Conservation (phyloP, 441 rosid species). For the Mallotus japonicus region DNA sequence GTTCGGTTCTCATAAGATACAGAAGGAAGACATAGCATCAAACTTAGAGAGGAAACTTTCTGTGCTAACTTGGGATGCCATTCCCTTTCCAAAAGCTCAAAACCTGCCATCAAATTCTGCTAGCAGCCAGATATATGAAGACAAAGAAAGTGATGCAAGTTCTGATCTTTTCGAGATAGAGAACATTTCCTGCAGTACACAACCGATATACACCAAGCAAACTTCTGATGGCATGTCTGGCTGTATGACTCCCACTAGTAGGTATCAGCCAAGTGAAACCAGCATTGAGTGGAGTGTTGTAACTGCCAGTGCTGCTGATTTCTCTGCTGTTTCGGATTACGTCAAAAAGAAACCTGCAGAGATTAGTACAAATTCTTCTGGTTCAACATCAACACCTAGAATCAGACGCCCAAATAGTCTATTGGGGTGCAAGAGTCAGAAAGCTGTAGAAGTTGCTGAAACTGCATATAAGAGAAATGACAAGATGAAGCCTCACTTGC, state of each 20-base stretch:
- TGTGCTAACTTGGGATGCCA: conserved; percentile 86
- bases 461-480: conserved; percentile 36
- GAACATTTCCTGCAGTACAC: conserved; percentile 43
- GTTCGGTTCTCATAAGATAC: conserved; percentile 40
- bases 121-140: conserved; percentile 42
- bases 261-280: conserved; percentile 57
- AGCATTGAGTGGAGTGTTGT: conserved; percentile 85
- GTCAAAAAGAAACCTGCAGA: conserved; percentile 37
- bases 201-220: conserved; percentile 32
- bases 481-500: conserved; percentile 31
- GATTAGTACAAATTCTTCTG: conserved; percentile 17
- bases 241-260: conserved; percentile 27
- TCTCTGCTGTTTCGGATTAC: conserved; percentile 48
- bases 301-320: conserved; percentile 73
- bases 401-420: conserved; percentile 36
- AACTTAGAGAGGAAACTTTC: conserved; percentile 75
- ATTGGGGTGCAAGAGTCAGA: conserved; percentile 64
- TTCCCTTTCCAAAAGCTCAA: conserved; percentile 55
- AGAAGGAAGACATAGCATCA: conserved; percentile 47
- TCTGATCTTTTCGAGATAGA: conserved; percentile 94
- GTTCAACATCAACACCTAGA: conserved; percentile 11
- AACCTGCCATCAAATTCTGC: conserved; percentile 34
- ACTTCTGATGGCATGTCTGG: conserved; percentile 39
- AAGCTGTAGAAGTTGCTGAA: conserved; percentile 58
- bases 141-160: conserved; percentile 63